Evolutionary conservation across 176 grass and related monocot species (phyloP), one percentile per base, ranked within the genome.

Genomic region (Tillandsia fasciculata): DNA sequence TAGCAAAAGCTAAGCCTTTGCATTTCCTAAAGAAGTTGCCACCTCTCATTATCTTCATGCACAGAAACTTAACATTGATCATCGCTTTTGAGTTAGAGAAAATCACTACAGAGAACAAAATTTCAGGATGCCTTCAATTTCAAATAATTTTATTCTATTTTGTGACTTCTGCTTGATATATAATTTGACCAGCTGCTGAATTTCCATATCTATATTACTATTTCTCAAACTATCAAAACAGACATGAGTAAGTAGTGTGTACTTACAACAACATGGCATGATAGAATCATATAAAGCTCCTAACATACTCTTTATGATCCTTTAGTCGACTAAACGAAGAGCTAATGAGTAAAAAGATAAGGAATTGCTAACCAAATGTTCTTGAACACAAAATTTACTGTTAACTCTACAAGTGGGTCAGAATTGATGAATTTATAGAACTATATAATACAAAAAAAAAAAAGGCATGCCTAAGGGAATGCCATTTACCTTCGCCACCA

Each of bases 401-500:
- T 42, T 42, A 42, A 42, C 33, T 42, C 33, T 42, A 42, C 33
- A 42, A 42, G 33, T 7, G 17, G 2, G 8, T 56, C 9, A 20
- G 54, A 7, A 9, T 61, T 20, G 22, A 18, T 15, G 56, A 18
- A 9, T 18, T 61, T 20, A 18, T n/a, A 7, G 2, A 15, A 49
- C 64, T 47, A 67, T 24, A 42, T 18, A 61, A 61, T 61, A 15
- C 15, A 20, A 61, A 2, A 61, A 61, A 20, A 23, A 22, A 61
- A 9, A 18, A 1, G 10, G 22, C 56, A 61, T 61, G 56, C 56
- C 5, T 2, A 61, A 61, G 56, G 18, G 56, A 20, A 79, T 18
- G n/a, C 5, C 13, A 10, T 51, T 11, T 78, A 91, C 88, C 85
- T 91, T 78, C 15, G 85, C 85, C 5, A 85, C 82, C 13, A 92